A percentile compares a stretch with the other conserved stretches of the same genome.
Evolutionary conservation across 2,329 filamentous ascomycete species (phyloP).

Genomic region (Metarhizium brunneum): DNA sequence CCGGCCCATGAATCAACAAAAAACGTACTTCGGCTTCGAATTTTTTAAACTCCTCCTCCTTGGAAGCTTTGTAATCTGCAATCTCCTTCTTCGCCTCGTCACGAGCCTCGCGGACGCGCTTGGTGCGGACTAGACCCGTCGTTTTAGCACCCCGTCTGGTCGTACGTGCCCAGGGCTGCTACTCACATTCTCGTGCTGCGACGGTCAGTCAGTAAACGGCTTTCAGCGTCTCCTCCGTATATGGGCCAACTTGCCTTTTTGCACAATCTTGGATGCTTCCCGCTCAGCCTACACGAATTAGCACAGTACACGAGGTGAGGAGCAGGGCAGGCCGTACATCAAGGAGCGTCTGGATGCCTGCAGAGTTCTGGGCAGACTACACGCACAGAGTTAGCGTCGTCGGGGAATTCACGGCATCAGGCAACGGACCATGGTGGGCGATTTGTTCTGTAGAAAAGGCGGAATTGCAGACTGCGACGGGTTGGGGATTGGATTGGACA

Average conservation of each 20-base stretch:
- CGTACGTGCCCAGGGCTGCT: background rate
- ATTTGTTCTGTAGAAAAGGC: background rate
- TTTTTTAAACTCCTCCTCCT: slow-evolving; percentile 91
- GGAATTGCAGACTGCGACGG: background rate
- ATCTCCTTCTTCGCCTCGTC: slow-evolving; percentile 98
- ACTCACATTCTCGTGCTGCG: slow-evolving; percentile 79
- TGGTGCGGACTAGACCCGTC: slow-evolving; percentile 55
- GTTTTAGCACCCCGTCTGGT: background rate
- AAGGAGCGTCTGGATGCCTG: slow-evolving; percentile 96
- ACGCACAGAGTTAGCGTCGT: background rate
- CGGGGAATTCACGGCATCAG: background rate
- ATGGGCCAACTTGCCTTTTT: slow-evolving; percentile 59
- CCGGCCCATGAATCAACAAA: background rate
- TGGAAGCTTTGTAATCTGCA: slow-evolving; percentile 78
- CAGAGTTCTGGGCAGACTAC: slow-evolving; percentile 95
- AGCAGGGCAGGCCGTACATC: slow-evolving; percentile 61
- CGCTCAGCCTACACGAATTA: slow-evolving; percentile 68
- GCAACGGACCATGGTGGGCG: slow-evolving; percentile 8
- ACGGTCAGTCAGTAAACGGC: background rate
- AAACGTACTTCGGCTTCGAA: slow-evolving; percentile 64
- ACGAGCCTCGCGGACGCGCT: slow-evolving; percentile 93
- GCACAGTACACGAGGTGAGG: background rate
- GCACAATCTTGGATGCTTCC: slow-evolving; percentile 97
- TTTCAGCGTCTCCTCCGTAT: background rate
- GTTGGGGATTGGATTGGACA: too few species aligned